Evolutionary conservation across 2,329 filamentous ascomycete species (phyloP).

Genomic region (Pseudohalonectria lignicola): DNA sequence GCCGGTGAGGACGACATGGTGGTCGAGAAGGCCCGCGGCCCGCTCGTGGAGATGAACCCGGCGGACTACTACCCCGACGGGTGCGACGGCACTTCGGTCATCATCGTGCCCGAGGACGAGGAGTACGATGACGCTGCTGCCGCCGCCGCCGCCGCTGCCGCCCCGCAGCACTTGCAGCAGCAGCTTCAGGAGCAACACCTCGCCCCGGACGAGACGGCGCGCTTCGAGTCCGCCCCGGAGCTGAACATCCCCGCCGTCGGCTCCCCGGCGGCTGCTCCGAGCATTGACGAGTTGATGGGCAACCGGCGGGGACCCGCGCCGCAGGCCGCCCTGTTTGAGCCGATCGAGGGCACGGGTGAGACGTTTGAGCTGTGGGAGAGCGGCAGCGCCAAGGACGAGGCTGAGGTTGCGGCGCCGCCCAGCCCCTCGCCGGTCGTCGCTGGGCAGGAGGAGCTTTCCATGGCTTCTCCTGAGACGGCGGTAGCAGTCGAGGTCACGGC

Average conservation of each 20-base stretch:
- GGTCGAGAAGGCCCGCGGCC: conserved; percentile 52
- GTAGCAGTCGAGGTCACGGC: too few relatives aligned
- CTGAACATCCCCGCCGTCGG: conserved; percentile 11
- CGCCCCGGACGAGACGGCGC: conserved; percentile 7
- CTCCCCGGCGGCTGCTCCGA: conserved; percentile 9
- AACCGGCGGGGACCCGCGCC: conserved; percentile 21
- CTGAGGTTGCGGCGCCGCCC: conserved; percentile 15
- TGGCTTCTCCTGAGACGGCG: not conserved
- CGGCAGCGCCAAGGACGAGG: conserved; percentile 50
- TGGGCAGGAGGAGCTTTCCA: not conserved
- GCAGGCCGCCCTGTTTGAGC: conserved; percentile 36
- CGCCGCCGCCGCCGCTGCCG: conserved; percentile 1
- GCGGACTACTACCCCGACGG: conserved; percentile 58
- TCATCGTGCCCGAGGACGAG: conserved; percentile 37
- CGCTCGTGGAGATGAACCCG: conserved; percentile 56
- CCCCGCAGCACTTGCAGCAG: too few relatives aligned
- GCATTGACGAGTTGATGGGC: conserved; percentile 26
- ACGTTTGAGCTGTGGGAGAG: conserved; percentile 63
- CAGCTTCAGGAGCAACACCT: conserved; percentile 1
- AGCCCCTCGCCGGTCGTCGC: not conserved
- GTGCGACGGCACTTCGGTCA: conserved; percentile 49
- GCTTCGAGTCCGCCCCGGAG: conserved; percentile 15
- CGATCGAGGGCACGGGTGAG: conserved; percentile 48
- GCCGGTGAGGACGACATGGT: conserved; percentile 38
- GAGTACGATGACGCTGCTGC: conserved; percentile 37